These are phyloP conservation scores for Pythium utonaiense DNA, from an alignment of 352 stramenopile genomes.

Conservation along the genomic window DNA sequence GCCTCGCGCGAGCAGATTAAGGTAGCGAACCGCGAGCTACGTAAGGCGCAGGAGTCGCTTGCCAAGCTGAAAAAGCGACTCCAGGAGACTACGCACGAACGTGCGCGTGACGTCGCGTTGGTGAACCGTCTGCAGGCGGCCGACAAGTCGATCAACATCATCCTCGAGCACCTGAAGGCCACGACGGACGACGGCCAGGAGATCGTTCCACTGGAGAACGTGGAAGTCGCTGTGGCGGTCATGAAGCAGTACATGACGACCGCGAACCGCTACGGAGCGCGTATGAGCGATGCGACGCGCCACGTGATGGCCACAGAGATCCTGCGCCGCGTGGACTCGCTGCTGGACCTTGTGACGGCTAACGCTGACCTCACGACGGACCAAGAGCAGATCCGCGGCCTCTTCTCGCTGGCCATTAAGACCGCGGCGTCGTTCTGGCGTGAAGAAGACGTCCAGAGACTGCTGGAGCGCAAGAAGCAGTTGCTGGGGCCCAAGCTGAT, in stretches of 20 bases:
- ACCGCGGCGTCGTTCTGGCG: conserved; percentile 59
- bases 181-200: conserved; percentile 27
- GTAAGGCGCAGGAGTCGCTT: conserved; percentile 20
- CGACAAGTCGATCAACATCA: conserved; percentile 38
- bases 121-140: conserved; percentile 42
- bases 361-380: conserved; percentile 16
- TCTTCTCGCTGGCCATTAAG: conserved; percentile 59
- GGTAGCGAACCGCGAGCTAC: conserved; percentile 23
- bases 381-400: conserved; percentile 41
- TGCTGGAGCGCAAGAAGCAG: conserved; percentile 54
- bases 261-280: conserved; percentile 51
- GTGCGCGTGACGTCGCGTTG: conserved; percentile 40
- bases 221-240: conserved; percentile 54
- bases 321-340: conserved; percentile 62
- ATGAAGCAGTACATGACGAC: conserved; percentile 80
- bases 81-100: conserved; percentile 34
- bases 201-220: conserved; percentile 22
- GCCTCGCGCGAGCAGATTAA: neutral
- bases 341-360: conserved; percentile 36
- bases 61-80: conserved; percentile 39
- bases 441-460: conserved; percentile 43
- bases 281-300: conserved; percentile 42
- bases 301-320: conserved; percentile 50
- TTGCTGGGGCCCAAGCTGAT: conserved; percentile 30
- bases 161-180: conserved; percentile 43